These are phyloP conservation scores for Termitomyces eurrhizus DNA, from an alignment of 768 basidiomycete genomes.

Conservation along the genomic window DNA sequence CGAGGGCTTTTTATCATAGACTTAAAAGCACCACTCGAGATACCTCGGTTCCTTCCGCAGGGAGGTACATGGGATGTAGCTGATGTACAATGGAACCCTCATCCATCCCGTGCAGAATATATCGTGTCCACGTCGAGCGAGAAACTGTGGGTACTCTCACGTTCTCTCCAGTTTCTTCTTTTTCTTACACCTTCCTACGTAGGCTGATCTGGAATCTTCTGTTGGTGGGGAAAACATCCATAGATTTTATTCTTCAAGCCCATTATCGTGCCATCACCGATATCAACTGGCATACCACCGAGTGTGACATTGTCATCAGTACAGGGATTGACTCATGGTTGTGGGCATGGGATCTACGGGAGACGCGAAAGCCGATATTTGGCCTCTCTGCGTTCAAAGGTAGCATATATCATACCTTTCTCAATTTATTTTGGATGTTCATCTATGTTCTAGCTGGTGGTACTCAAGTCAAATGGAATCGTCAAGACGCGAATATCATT, in stretches of 20 bases:
- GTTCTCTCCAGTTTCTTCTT: background rate
- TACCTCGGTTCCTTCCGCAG: constrained; percentile 93
- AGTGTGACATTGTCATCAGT: constrained; percentile 83
- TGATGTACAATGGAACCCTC: constrained; percentile 92
- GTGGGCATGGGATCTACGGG: constrained; percentile 90
- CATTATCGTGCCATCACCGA: constrained; percentile 97
- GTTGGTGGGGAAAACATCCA: constrained; percentile 67
- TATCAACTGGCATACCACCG: constrained; percentile 92
- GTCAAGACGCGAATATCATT: constrained; percentile 78
- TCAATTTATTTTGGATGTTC: background rate
- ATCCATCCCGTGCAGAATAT: constrained; percentile 68
- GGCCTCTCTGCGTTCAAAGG: constrained; percentile 56
- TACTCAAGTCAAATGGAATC: constrained; percentile 98
- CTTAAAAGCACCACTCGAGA: constrained; percentile 78
- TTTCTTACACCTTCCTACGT: background rate
- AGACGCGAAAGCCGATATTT: constrained; percentile 65
- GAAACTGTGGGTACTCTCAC: constrained; percentile 58
- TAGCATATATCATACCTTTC: constrained; percentile 12
- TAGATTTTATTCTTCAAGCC: constrained; percentile 80
- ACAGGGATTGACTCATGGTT: constrained; percentile 93
- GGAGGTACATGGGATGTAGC: constrained; percentile 96
- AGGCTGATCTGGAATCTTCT: constrained; percentile 95
- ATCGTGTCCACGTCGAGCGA: constrained; percentile 87
- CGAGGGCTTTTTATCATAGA: constrained; percentile 95
- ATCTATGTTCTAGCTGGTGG: constrained; percentile 60